A percentile compares a stretch with the other conserved stretches of the same genome.
These are phyloP conservation scores for Citrullus amarus DNA, from an alignment of 306 rosid species.

Conservation along the genomic window DNA sequence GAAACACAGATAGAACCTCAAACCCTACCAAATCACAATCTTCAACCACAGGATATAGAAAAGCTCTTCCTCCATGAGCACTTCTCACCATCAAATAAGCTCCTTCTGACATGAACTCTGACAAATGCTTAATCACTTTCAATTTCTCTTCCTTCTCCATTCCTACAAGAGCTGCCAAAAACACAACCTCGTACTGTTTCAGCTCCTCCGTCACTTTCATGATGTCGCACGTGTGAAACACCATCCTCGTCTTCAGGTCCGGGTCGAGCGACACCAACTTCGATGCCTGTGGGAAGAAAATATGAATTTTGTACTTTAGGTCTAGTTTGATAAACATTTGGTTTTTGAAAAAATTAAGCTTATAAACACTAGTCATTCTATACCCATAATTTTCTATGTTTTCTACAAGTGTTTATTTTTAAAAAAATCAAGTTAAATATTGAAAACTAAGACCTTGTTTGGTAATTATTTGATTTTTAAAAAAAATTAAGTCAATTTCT, in stretches of 20 bases:
- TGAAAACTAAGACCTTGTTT: too few species aligned
- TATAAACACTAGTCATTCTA: too few species aligned
- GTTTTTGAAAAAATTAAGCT: too few species aligned
- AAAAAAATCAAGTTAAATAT: too few species aligned
- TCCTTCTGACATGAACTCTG: constrained; percentile 48
- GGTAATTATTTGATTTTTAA: too few species aligned
- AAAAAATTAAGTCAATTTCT: too few species aligned
- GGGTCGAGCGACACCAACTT: constrained; percentile 37
- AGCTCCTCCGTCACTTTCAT: constrained; percentile 36
- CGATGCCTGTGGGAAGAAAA: constrained; percentile 14
- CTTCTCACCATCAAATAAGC: constrained; percentile 72
- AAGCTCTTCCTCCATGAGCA: constrained; percentile 82
- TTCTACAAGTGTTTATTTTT: too few species aligned
- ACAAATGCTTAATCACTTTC: constrained; percentile 46
- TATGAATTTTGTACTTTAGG: neutral
- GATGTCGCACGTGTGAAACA: constrained; percentile 55
- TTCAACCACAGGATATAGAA: constrained; percentile 76
- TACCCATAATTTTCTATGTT: too few species aligned
- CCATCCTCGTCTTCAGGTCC: constrained; percentile 50
- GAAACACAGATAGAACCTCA: constrained; percentile 63
- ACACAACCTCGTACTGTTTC: constrained; percentile 53
- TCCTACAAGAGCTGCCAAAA: constrained; percentile 82
- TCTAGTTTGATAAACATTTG: too few species aligned
- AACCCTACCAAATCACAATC: constrained; percentile 54
- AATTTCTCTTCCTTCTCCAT: constrained; percentile 57